Percentiles rank a stretch among this genome's conserved stretches.
These are phyloP conservation scores for Firmiana major DNA, from an alignment of 345 rosid species.

Conservation along the genomic window DNA sequence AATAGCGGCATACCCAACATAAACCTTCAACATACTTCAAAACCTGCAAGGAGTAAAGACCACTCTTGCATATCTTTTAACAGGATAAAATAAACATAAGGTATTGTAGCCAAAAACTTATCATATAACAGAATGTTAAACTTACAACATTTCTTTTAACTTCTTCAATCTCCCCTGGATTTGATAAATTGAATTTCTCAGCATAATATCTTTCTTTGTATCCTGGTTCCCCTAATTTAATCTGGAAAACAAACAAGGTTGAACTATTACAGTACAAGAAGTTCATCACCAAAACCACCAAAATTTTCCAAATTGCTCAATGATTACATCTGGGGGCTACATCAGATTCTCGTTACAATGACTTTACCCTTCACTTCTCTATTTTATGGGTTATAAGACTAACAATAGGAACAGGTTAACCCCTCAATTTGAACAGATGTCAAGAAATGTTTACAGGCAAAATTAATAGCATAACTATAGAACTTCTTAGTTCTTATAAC, in stretches of 20 bases:
- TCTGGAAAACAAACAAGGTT: slow-evolving; percentile 33
- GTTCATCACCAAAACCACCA: not conserved
- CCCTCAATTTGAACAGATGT: not conserved
- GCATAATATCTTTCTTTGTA: slow-evolving; percentile 90
- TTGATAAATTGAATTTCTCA: slow-evolving; percentile 70
- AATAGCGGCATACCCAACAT: slow-evolving; percentile 97
- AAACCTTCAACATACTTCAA: slow-evolving; percentile 89
- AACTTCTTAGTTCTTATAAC: not conserved
- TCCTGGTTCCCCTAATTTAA: slow-evolving; percentile 94
- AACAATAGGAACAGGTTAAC: not conserved
- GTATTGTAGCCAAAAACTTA: not conserved
- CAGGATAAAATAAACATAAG: not conserved
- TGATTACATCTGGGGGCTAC: not conserved
- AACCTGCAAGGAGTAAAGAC: slow-evolving; percentile 51
- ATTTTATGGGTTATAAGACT: not conserved
- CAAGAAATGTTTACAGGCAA: not conserved
- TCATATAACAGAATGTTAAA: slow-evolving; percentile 5
- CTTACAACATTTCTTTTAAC: slow-evolving; percentile 76
- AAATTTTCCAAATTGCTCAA: not conserved
- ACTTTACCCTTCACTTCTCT: not conserved
- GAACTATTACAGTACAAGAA: slow-evolving; percentile 1
- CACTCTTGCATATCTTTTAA: slow-evolving; percentile 1
- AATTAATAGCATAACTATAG: not conserved
- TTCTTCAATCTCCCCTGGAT: slow-evolving; percentile 52
- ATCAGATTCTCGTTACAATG: not conserved